Conservation (phyloP, 1,284 basidiomycete species). For the Cutaneotrichosporon dermatis region DNA sequence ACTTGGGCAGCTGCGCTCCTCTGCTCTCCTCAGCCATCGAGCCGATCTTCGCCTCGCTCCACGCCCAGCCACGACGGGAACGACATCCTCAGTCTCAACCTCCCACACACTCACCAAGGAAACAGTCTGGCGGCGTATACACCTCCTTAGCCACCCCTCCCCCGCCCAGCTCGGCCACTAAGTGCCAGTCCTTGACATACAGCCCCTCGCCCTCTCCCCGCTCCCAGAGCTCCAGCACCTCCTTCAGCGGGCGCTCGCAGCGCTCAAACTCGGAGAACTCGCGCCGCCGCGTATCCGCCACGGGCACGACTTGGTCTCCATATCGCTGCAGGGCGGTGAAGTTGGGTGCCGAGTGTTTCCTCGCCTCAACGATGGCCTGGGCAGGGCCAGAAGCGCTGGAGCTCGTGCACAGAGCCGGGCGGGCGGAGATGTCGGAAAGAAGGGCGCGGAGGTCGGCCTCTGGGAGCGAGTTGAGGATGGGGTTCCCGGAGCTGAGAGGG, state of each 20-base stretch:
- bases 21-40: no score
- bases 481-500: neutral
- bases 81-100: no score
- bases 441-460: neutral
- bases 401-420: no score
- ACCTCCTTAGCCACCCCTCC: conserved; percentile 33
- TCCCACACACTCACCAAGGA: conserved; percentile 44
- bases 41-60: no score
- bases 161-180: conserved; percentile 44
- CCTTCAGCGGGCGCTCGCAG: conserved; percentile 38
- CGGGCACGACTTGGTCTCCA: conserved; percentile 42
- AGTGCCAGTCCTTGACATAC: conserved; percentile 60
- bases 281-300: conserved; percentile 39
- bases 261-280: conserved; percentile 46
- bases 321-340: conserved; percentile 31
- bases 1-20: neutral
- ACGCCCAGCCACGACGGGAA: no score
- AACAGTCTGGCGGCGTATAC: conserved; percentile 51
- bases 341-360: conserved; percentile 13
- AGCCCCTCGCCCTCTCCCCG: conserved; percentile 27
- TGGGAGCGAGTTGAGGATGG: neutral
- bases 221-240: conserved; percentile 50
- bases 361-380: no score
- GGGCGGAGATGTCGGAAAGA: neutral
- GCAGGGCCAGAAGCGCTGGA: no score